Base-by-base conservation (phyloP, 441 rosid species). In the Jatropha multifida region DNA sequence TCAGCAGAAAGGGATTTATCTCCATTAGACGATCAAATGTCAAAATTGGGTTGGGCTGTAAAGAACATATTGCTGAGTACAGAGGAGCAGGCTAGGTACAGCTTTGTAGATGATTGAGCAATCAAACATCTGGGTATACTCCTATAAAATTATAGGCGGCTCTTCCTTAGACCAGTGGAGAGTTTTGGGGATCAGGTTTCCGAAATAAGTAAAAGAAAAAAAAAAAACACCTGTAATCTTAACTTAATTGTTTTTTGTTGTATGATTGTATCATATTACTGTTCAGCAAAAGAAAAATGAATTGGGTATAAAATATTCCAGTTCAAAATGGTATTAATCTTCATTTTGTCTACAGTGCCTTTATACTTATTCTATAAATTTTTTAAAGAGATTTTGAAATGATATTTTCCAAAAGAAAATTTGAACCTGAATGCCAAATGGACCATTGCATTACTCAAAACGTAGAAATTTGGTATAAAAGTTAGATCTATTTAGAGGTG, bases 11-110 rank as follows among this genome's bases (percentile, higher is more conserved):
- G 58, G 74, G 86, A 86, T 58, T 51, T 81, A 71, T 11, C 37
- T 32, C n/a, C 11, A 12, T 61, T 92, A 83, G 78, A 79, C 20
- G 86, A 81, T 80, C 89, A 89, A 85, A 85, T 94, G 83, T 70
- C 77, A 7, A 78, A 82, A 49, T 72, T 74, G 38, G 97, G 97
- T 32, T 94, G 98, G 97, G 83, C 88, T 68, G 75, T 77, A 18
- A 91, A 88, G 81, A 91, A 89, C 80, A 84, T 94, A 72, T 80
- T 93, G 56, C 83, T 93, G 73, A 88, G 79, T 59, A 66, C 87
- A 37, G 81, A 80, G 71, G 98, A 91, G 81, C 97, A 88, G 74
- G 79, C 78, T 18, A 79, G 90, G 73, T 94, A 92, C 82, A 85
- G 85, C 75, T 91, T 86, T 65, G 82, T 86, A 42, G 88, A 82